These are phyloP conservation scores for Aquilaria agallochum DNA, from an alignment of 441 rosid genomes.

Conservation along the genomic window DNA sequence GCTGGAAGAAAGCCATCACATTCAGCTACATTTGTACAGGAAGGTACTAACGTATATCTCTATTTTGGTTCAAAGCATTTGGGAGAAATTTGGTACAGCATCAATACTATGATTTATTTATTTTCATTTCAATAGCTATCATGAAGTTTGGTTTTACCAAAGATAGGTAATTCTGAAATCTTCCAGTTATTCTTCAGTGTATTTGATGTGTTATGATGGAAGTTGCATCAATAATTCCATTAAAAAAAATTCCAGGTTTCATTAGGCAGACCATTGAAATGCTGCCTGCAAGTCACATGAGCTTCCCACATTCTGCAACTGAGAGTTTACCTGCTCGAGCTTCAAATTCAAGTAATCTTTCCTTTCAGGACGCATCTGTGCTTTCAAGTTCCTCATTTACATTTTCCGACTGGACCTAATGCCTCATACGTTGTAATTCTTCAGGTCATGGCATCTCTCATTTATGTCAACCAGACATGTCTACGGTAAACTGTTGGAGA, in stretches of 20 bases:
- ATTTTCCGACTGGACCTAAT: constrained; percentile 10
- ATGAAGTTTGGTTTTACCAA: no score
- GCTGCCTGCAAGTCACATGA: constrained; percentile 57
- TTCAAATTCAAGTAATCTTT: constrained; percentile 59
- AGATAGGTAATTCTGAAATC: no score
- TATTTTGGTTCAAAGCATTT: no score
- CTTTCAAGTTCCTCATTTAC: neutral
- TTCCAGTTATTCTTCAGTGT: no score
- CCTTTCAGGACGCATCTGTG: constrained; percentile 3
- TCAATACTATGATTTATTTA: no score
- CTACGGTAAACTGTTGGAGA: constrained; percentile 85
- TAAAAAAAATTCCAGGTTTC: constrained; percentile 42
- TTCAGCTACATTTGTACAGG: constrained; percentile 68
- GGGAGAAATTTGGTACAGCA: no score
- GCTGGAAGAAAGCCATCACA: constrained; percentile 75
- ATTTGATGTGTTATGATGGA: no score
- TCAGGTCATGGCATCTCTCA: constrained; percentile 75
- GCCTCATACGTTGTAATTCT: constrained; percentile 21
- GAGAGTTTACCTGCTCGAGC: constrained; percentile 61
- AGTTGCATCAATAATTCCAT: no score
- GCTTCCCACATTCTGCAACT: constrained; percentile 56
- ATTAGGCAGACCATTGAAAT: constrained; percentile 70
- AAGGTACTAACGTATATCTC: constrained; percentile 42
- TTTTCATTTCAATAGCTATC: no score
- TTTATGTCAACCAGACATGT: constrained; percentile 65